These are phyloP conservation scores for Mucor irregularis DNA, from an alignment of 371 early-diverging fungal species.

Conservation along the genomic window DNA sequence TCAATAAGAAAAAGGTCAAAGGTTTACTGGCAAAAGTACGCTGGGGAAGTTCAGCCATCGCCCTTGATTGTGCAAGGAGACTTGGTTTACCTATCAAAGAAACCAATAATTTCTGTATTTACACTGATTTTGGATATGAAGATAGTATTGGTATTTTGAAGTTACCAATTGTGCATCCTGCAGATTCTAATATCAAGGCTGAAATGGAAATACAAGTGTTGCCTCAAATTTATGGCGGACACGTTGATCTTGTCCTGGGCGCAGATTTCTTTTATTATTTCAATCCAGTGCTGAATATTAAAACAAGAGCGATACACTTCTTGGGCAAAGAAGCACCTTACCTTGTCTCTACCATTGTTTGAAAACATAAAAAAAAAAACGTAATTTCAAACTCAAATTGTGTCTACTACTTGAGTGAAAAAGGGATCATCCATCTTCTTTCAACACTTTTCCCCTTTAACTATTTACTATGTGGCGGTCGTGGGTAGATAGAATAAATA, in stretches of 20 bases:
- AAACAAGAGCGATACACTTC: constrained; percentile 15
- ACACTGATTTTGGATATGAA: constrained; percentile 30
- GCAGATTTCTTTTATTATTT: constrained; percentile 32
- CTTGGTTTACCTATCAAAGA: constrained; percentile 8
- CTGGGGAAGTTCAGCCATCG: constrained; percentile 34
- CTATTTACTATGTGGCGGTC: constrained; percentile 43
- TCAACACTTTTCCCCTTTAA: background rate
- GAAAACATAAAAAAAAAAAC: background rate
- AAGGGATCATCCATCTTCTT: background rate
- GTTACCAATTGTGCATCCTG: constrained; percentile 23
- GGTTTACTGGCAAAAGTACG: constrained; percentile 25
- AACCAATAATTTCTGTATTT: constrained; percentile 7
- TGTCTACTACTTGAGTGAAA: background rate
- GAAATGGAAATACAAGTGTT: constrained; percentile 24
- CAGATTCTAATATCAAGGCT: constrained; percentile 5
- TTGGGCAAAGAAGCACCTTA: constrained; percentile 25
- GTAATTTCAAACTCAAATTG: too few species aligned
- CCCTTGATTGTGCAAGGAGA: constrained; percentile 17
- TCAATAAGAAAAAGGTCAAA: constrained; percentile 19
- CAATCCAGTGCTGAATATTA: constrained; percentile 25
- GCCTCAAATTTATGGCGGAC: constrained; percentile 28
- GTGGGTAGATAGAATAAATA: constrained; percentile 53
- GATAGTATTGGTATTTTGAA: constrained; percentile 19
- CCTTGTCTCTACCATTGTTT: constrained; percentile 8
- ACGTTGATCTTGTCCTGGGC: constrained; percentile 33